These are phyloP conservation scores for Osmanthus fragrans DNA, from an alignment of 257 asterid species.

Conservation along the genomic window DNA sequence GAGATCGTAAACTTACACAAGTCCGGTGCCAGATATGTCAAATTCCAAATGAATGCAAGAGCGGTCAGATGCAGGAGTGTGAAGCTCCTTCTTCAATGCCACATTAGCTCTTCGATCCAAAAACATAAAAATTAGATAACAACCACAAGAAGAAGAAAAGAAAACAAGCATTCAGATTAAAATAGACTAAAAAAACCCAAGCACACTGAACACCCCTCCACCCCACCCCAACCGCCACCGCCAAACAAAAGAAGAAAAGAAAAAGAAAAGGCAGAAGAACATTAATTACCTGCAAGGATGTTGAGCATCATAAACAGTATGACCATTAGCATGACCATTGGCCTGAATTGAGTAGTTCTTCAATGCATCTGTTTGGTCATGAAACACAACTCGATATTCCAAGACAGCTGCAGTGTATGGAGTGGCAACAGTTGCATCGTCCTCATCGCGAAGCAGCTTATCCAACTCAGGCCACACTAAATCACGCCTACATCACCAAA, in stretches of 20 bases:
- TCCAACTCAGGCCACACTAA: conserved; percentile 90
- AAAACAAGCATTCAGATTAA: neutral
- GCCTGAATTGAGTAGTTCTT: conserved; percentile 36
- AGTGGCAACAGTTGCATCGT: conserved; percentile 60
- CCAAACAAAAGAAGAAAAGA: neutral
- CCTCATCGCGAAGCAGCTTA: conserved; percentile 57
- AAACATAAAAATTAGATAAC: conserved; percentile 22
- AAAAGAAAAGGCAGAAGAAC: conserved; percentile 15
- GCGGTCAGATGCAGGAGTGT: conserved; percentile 89
- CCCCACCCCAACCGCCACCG: neutral
- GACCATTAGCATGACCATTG: conserved; percentile 72
- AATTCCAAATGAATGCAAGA: conserved; percentile 95
- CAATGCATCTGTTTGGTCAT: conserved; percentile 51
- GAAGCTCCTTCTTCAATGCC: conserved; percentile 87
- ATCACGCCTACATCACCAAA: conserved; percentile 68
- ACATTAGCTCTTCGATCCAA: conserved; percentile 61
- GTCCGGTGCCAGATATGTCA: conserved; percentile 90
- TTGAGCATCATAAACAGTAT: conserved; percentile 74
- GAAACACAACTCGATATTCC: conserved; percentile 84
- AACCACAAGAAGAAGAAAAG: neutral
- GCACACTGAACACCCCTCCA: neutral
- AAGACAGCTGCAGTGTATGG: conserved; percentile 89
- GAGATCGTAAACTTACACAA: conserved; percentile 47
- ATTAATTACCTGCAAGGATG: conserved; percentile 87
- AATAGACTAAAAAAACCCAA: neutral